phyloP scores from a whole-genome alignment of 306 rosid species.

The Glycine latifolia region DNA sequence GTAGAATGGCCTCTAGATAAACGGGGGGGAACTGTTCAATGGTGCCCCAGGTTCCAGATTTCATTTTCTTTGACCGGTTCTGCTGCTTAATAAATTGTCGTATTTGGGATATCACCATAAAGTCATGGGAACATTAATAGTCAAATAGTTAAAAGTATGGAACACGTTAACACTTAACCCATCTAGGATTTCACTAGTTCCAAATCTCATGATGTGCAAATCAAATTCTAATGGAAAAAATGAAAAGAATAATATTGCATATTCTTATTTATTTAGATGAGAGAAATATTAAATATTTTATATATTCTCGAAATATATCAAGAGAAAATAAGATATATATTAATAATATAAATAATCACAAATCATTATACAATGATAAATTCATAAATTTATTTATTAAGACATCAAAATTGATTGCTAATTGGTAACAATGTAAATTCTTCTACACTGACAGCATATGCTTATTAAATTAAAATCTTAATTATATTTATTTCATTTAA shows the following conservation, averaged over 20 bases:
- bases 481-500: too few species aligned
- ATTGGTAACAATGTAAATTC: too few species aligned
- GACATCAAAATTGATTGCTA: too few species aligned
- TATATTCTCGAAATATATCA: neutral
- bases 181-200: slow-evolving; percentile 1
- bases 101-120: slow-evolving; percentile 11
- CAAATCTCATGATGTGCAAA: neutral
- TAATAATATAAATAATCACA: too few species aligned
- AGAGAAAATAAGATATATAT: too few species aligned
- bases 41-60: neutral
- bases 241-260: neutral
- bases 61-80: slow-evolving; percentile 40
- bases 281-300: neutral
- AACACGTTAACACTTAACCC: neutral
- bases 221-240: neutral
- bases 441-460: too few species aligned
- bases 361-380: too few species aligned
- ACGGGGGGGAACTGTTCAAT: neutral
- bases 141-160: neutral
- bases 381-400: too few species aligned
- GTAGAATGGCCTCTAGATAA: neutral
- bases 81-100: neutral
- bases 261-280: neutral
- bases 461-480: too few species aligned
- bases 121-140: slow-evolving; percentile 15